These are phyloP conservation scores for Galerina sulciceps DNA, from an alignment of 768 basidiomycete species.

Conservation along the genomic window DNA sequence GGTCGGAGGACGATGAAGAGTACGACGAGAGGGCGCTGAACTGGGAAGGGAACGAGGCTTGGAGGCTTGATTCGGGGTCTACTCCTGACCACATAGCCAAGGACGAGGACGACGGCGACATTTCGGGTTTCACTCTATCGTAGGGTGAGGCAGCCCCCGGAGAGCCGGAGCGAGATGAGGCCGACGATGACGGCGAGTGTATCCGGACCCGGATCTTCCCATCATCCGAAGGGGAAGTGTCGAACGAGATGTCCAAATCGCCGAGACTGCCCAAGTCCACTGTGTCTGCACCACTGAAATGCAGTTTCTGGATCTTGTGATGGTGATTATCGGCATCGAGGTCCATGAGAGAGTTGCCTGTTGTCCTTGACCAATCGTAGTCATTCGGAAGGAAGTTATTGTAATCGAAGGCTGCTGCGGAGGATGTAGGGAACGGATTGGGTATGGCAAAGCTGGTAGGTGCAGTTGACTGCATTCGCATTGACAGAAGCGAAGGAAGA, in stretches of 20 bases:
- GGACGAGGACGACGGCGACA: constrained; percentile 29
- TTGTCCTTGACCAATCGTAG: constrained; percentile 56
- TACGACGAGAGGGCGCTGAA: constrained; percentile 40
- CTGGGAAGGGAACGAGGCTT: constrained; percentile 30
- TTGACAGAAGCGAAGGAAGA: constrained; percentile 72
- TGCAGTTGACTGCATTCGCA: constrained; percentile 59
- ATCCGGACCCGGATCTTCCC: constrained; percentile 78
- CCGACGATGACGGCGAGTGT: constrained; percentile 55
- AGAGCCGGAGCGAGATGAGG: constrained; percentile 37
- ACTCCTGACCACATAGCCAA: constrained; percentile 23
- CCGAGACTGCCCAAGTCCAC: constrained; percentile 52
- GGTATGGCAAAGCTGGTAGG: constrained; percentile 63
- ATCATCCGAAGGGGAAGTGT: constrained; percentile 62
- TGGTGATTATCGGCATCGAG: constrained; percentile 43
- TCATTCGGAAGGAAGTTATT: constrained; percentile 53
- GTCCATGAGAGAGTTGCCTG: constrained; percentile 47
- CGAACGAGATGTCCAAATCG: constrained; percentile 75
- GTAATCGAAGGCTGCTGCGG: constrained; percentile 49
- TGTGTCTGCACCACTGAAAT: constrained; percentile 59
- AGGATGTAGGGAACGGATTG: constrained; percentile 45
- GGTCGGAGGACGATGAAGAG: constrained; percentile 48
- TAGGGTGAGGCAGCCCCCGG: constrained; percentile 26
- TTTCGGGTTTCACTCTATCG: constrained; percentile 24
- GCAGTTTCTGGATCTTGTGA: constrained; percentile 50
- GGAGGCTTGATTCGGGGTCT: constrained; percentile 6